Base-by-base conservation (phyloP, 73 alveolate species). In the Effrenium voratum region DNA sequence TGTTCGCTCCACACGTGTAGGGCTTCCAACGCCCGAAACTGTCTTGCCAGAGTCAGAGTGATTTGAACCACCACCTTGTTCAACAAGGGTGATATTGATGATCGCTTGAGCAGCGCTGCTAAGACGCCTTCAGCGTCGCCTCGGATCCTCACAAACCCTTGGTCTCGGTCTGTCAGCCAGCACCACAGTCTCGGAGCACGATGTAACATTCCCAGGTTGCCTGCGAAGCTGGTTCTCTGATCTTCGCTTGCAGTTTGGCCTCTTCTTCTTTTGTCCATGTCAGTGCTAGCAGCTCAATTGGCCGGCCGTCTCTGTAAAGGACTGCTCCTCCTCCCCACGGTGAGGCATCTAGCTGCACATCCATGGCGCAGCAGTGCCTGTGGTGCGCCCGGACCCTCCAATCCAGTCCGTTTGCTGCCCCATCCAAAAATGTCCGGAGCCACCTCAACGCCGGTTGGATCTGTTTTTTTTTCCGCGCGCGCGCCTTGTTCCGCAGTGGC, bases 321-420 rank as follows among this genome's bases (percentile, higher is more conserved):
- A 80, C 72, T n/a, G 76, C 93, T 0, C 93, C 75, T 0, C 93
- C 93, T 0, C 93, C 91, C 70, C 66, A 57, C 13, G 94, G 94
- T 26, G 94, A 86, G 4, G 94, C 94, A 28, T 86, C 94, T 49
- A 86, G 84, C 34, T 26, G 30, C 24, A 86, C 5, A 19, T 86
- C 83, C 16, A 63, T 66, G 24, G 84, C 5, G 44, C 75, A 59
- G 28, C 15, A 40, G 47, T 59, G 94, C 2, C 94, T 36, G 0
- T 10, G 30, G 28, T 60, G 94, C 8, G 94, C 94, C 36, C 5
- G 44, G 13, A 38, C 45, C 24, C 34, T 59, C 44, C 81, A 30
- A 16, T 22, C 15, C 1, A 85, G 15, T 43, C 93, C 93, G 6
- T 36, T 68, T 5, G 3, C 13, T 32, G 34, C 5, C 32, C 80